These are phyloP conservation scores for Irpex sp. DNA, from an alignment of 1,284 basidiomycete genomes.

Conservation along the genomic window DNA sequence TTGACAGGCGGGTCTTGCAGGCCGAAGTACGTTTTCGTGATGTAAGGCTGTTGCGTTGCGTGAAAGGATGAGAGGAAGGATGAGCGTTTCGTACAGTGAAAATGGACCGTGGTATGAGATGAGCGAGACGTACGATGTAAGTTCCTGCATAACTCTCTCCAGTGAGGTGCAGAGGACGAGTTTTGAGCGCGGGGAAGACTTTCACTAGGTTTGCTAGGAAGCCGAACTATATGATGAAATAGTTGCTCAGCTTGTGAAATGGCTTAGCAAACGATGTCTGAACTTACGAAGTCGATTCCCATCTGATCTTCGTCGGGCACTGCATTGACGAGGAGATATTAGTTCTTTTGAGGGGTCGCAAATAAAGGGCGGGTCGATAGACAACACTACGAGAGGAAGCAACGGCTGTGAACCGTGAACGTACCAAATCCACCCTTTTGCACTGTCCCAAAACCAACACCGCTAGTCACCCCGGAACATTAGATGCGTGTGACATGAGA, in stretches of 20 bases:
- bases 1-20: conserved; percentile 57
- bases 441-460: conserved; percentile 59
- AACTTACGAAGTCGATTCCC: conserved; percentile 60
- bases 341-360: background rate
- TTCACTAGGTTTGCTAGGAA: conserved; percentile 22
- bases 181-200: conserved; percentile 26
- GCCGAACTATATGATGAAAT: conserved; percentile 13
- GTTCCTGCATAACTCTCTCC: conserved; percentile 30
- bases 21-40: conserved; percentile 58
- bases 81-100: too few species aligned
- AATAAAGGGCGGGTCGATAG: background rate
- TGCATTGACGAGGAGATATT: conserved; percentile 20
- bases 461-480: background rate
- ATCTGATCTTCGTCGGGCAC: conserved; percentile 65
- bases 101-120: too few species aligned
- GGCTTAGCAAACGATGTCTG: background rate
- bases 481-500: background rate
- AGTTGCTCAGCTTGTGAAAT: background rate
- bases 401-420: conserved; percentile 11
- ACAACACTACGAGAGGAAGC: background rate
- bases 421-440: conserved; percentile 55
- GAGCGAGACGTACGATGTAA: conserved; percentile 32
- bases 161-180: conserved; percentile 25
- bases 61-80: background rate
- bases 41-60: conserved; percentile 47